Evolutionary conservation across 352 stramenopile genomes (phyloP).

Genomic region (Pseudoperonospora humuli): DNA sequence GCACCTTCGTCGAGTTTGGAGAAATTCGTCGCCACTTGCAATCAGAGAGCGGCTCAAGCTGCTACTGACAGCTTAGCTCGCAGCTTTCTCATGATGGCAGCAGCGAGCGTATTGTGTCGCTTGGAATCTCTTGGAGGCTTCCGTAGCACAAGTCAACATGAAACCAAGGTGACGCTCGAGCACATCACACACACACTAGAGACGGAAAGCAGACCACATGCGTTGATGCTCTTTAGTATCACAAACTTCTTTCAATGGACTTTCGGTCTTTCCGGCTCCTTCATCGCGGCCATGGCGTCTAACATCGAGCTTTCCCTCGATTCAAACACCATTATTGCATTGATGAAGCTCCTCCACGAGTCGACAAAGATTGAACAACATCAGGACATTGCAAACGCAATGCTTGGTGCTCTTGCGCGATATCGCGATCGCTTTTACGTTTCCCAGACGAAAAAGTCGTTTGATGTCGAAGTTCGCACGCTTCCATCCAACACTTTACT

Average conservation of each 20-base stretch:
- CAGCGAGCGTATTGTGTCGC: constrained; percentile 21
- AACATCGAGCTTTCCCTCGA: constrained; percentile 19
- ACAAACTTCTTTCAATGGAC: constrained; percentile 24
- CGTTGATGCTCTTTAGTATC: constrained; percentile 15
- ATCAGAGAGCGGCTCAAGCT: constrained; percentile 17
- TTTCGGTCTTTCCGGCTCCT: constrained; percentile 11
- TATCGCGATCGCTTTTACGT: constrained; percentile 30
- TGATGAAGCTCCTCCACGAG: constrained; percentile 21
- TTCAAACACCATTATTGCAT: constrained; percentile 7
- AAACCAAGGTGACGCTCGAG: constrained; percentile 16
- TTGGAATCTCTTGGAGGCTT: constrained; percentile 20
- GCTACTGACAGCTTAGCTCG: constrained; percentile 1
- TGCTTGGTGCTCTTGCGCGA: constrained; percentile 32
- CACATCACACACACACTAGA: constrained; percentile 9
- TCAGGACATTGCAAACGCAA: constrained; percentile 1
- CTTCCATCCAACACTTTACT: too few species aligned
- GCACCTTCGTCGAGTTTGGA: constrained; percentile 18
- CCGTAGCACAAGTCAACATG: constrained; percentile 6
- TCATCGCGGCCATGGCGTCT: not conserved
- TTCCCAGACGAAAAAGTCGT: constrained; percentile 40
- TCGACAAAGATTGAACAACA: not conserved
- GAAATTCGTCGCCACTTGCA: constrained; percentile 25
- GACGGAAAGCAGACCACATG: not conserved
- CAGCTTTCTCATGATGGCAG: constrained; percentile 23
- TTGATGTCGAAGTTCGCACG: constrained; percentile 33